Evolutionary conservation across 1,139 yeast genomes (phyloP), one percentile per base, ranked within the genome.

Genomic region (Wickerhamiella infanticola): DNA sequence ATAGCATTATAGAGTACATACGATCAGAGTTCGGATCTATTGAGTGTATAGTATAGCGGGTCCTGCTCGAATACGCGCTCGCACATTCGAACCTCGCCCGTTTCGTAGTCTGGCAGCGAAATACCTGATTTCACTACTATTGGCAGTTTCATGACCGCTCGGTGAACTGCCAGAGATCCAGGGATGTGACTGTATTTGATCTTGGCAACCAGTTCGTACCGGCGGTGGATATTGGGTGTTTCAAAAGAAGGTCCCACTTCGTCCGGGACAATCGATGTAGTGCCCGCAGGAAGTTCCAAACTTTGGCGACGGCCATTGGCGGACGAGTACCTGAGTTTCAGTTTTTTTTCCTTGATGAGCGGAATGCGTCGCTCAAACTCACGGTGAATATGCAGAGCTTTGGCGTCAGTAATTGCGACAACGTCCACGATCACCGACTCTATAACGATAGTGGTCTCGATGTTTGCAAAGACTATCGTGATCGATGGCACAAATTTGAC

Each of bases 71-170:
- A 53, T 3, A 33, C 42, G 4, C 56, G 47, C 33, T 44, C 38
- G 5, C 49, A 37, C 5, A 48, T 40, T 5, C 39, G 13, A 4
- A 51, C 45, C 18, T 48, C 48, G n/a, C 54, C 55, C 4, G 55
- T 53, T n/a, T 53, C 51, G 43, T 49, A 43, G 44, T 47, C 42
- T 8, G 49, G 49, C 7, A 45, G 39, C 5, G 45, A 37, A 47
- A 54, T 53, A 1, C 57, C 57, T 4, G 57, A 51, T 9, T 52
- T 42, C 2, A 54, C 43, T 40, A 42, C 46, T 4, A 53, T 49
- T 5, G 45, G 47, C 13, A 47, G 43, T 24, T 43, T 31, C 23
- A 52, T 33, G 11, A 25, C 38, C 6, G 53, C 50, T 33, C 48
- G 46, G 46, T 54, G 57, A 8, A 37, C 45, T 3, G 50, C 45